Evolutionary conservation across 75 land plant genomes (phyloP).

Genomic region (Larix kaempferi): DNA sequence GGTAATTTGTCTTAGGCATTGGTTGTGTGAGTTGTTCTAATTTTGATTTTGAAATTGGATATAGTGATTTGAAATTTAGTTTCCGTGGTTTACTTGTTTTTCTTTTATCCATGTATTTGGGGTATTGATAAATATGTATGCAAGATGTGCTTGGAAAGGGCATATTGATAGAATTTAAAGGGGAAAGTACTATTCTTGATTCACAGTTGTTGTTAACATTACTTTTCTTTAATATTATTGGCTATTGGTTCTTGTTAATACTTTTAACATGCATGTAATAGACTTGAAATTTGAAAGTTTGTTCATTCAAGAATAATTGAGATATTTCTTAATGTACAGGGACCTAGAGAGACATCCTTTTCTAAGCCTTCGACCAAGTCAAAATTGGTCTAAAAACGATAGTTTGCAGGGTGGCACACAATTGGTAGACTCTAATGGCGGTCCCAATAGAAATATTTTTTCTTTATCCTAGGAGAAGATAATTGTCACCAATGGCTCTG

Average conservation of each 20-base stretch:
- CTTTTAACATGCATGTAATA: background rate
- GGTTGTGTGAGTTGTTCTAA: background rate
- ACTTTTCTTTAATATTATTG: background rate
- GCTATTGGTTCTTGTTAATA: background rate
- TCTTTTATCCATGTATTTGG: background rate
- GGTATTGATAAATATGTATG: conserved; percentile 10
- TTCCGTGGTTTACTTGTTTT: background rate
- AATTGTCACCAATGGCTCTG: background rate
- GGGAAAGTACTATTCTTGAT: conserved; percentile 9
- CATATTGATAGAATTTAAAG: background rate
- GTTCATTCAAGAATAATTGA: background rate
- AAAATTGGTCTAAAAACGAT: conserved; percentile 2
- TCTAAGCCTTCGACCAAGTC: background rate
- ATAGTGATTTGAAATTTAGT: background rate
- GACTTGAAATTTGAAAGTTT: background rate
- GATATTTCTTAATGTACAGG: background rate
- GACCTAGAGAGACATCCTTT: conserved; percentile 1
- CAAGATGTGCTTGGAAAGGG: conserved; percentile 9
- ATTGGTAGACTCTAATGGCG: background rate
- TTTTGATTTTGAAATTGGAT: background rate
- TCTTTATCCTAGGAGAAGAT: background rate
- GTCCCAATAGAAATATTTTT: background rate
- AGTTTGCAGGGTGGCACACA: background rate
- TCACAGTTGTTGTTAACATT: background rate
- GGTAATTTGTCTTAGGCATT: conserved; percentile 2